A percentile compares a stretch with the other conserved stretches of the same genome.
Evolutionary conservation across 1,284 basidiomycete species (phyloP).

Genomic region (Trametes polyzona): DNA sequence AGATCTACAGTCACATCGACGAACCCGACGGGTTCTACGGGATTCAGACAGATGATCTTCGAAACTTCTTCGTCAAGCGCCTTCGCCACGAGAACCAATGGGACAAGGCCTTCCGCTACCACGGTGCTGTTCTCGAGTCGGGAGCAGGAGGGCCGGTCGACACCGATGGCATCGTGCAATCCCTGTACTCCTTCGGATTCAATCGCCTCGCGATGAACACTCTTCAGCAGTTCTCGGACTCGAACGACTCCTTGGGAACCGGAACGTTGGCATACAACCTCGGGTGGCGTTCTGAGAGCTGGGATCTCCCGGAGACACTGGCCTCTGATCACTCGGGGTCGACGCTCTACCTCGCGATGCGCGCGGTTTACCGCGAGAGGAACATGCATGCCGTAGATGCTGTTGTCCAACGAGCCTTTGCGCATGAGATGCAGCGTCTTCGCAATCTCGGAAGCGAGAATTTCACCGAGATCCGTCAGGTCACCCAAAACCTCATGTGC

Average conservation of each 20-base stretch:
- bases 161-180: conserved; percentile 64
- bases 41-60: conserved; percentile 77
- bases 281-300: conserved; percentile 89
- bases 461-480: conserved; percentile 72
- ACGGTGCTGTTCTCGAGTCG: conserved; percentile 83
- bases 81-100: conserved; percentile 94
- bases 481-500: conserved; percentile 75
- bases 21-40: conserved; percentile 99
- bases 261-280: conserved; percentile 73
- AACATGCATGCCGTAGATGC: conserved; percentile 52
- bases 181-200: conserved; percentile 89
- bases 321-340: conserved; percentile 52
- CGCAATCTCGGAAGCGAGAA: conserved; percentile 74
- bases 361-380: conserved; percentile 77
- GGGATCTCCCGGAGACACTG: conserved; percentile 82
- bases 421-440: conserved; percentile 68
- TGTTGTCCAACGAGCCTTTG: conserved; percentile 54
- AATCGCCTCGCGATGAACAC: conserved; percentile 76
- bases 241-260: conserved; percentile 40
- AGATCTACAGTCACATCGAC: conserved; percentile 93
- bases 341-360: conserved; percentile 78
- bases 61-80: conserved; percentile 78
- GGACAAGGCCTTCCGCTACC: conserved; percentile 88
- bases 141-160: conserved; percentile 44
- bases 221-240: conserved; percentile 47